Conservation (phyloP, 2,329 filamentous ascomycete genomes). For the Fusarium dlaminii region DNA sequence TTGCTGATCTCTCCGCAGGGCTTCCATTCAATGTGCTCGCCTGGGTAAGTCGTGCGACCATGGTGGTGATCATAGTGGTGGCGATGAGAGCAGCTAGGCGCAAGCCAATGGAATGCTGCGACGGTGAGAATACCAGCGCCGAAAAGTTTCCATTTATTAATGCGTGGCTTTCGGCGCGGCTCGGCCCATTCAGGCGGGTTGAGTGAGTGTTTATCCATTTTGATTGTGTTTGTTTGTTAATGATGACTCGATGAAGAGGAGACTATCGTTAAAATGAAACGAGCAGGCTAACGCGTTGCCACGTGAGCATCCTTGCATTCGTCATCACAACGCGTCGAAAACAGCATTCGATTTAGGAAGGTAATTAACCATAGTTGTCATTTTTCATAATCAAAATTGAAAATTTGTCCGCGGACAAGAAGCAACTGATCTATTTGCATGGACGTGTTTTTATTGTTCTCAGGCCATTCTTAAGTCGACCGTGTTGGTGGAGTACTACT, state of each 20-base stretch:
- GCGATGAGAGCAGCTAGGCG: constrained; percentile 16
- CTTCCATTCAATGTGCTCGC: constrained; percentile 46
- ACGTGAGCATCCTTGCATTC: constrained; percentile 6
- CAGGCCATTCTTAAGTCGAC: not conserved
- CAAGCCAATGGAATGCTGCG: constrained; percentile 12
- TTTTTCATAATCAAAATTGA: too few relatives aligned
- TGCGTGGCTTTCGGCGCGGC: not conserved
- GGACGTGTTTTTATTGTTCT: not conserved
- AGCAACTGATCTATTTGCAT: not conserved
- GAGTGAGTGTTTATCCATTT: constrained; percentile 19
- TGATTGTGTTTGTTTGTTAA: not conserved
- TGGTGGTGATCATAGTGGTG: not conserved
- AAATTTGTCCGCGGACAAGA: not conserved
- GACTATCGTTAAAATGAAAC: not conserved
- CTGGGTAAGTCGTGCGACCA: constrained; percentile 4
- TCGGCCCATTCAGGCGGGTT: not conserved
- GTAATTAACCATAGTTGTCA: not conserved
- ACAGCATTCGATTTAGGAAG: not conserved
- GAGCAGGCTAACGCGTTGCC: not conserved
- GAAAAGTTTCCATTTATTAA: constrained; percentile 24
- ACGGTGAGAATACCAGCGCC: constrained; percentile 8
- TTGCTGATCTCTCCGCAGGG: constrained; percentile 51
- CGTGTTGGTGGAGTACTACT: not conserved
- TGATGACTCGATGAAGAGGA: not conserved
- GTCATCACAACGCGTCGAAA: not conserved